These are phyloP conservation scores for Dendrobium officinale DNA, from an alignment of 106 monocot species.

Conservation along the genomic window DNA sequence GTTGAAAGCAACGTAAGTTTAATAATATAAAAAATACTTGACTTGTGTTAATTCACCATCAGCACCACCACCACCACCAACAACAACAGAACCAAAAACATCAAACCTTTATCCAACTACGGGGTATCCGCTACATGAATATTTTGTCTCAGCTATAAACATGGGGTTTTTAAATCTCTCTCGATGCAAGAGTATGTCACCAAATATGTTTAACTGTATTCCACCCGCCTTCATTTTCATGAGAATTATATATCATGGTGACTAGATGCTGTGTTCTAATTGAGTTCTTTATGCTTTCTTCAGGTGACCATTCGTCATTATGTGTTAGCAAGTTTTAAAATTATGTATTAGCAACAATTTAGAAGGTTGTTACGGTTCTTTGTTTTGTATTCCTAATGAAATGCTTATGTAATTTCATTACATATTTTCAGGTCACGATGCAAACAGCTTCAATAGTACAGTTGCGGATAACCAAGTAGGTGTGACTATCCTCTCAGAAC, in stretches of 20 bases:
- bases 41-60: neutral
- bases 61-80: too few species aligned
- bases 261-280: neutral
- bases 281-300: neutral
- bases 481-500: conserved; percentile 57
- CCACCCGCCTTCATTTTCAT: neutral
- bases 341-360: neutral
- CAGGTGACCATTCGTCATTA: neutral
- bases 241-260: neutral
- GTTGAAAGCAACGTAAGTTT: neutral
- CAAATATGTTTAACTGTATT: neutral
- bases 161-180: neutral
- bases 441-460: conserved; percentile 92
- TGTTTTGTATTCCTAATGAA: neutral
- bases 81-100: too few species aligned
- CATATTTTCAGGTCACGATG: conserved; percentile 40
- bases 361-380: neutral
- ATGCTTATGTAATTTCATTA: neutral
- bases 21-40: neutral
- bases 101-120: too few species aligned
- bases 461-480: conserved; percentile 98
- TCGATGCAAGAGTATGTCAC: neutral
- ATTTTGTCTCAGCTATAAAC: neutral
- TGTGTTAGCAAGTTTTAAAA: neutral
- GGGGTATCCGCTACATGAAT: too few species aligned